A percentile compares a stretch with the other conserved stretches of the same genome.
Conservation (phyloP, 1,139 yeast genomes). For the Casaregolazyma lundiana region DNA sequence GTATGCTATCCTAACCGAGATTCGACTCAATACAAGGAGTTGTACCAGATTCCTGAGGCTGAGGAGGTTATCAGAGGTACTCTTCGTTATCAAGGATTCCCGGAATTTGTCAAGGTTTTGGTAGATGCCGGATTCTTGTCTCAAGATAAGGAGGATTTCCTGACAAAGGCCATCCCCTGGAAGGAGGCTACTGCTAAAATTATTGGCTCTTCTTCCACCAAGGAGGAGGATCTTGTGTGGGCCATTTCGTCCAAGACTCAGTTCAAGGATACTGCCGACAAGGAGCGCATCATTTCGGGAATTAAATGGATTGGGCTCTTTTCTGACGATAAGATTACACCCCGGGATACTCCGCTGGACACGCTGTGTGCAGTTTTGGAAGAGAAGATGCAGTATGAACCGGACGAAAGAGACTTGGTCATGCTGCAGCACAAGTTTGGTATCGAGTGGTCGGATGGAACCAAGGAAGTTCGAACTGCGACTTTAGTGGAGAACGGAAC, state of each 20-base stretch:
- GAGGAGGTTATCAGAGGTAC: constrained; percentile 96
- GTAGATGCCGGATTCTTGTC: constrained; percentile 91
- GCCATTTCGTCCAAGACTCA: constrained; percentile 73
- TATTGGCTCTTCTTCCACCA: constrained; percentile 65
- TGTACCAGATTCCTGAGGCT: constrained; percentile 94
- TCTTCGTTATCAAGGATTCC: constrained; percentile 96
- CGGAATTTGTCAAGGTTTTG: constrained; percentile 90
- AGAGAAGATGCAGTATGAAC: constrained; percentile 91
- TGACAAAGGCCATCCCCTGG: constrained; percentile 58
- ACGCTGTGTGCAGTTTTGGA: constrained; percentile 95
- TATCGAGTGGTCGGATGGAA: constrained; percentile 93
- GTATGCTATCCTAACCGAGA: constrained; percentile 98
- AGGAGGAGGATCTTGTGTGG: constrained; percentile 67
- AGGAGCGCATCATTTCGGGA: constrained; percentile 82
- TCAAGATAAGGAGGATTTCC: constrained; percentile 65
- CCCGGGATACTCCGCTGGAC: constrained; percentile 93
- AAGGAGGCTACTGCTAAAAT: constrained; percentile 77
- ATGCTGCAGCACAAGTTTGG: constrained; percentile 97
- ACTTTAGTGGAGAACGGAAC: constrained; percentile 93
- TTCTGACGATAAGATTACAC: constrained; percentile 67
- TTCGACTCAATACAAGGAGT: constrained; percentile 87
- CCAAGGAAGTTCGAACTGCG: constrained; percentile 86
- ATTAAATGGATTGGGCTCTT: constrained; percentile 92
- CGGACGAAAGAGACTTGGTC: constrained; percentile 93
- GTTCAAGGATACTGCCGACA: constrained; percentile 77